Base-by-base conservation (phyloP, 169 alveolate species). In the Plasmodium gonderi region DNA sequence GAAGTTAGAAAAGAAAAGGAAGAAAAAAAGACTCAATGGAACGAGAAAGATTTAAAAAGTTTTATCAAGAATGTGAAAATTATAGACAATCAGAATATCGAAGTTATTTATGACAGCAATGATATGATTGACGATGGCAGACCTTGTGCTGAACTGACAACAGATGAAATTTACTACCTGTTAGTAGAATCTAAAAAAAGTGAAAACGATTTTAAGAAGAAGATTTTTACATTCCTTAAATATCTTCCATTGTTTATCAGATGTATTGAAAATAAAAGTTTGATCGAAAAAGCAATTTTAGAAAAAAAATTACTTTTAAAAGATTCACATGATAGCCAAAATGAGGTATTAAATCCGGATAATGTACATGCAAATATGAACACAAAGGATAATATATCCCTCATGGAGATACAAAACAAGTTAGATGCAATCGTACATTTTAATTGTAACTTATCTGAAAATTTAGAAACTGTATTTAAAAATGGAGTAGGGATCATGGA, bases 101-200 rank as follows among this genome's bases (percentile, higher is more conserved):
- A 83, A 72, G 92, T 83, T 17, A 76, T 83, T 3, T 83, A 83
- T 49, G 82, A 83, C 29, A 29, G 17, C 1, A 69, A 83, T 49
- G 81, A 83, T n/a, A 7, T 36, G 8, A 45, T 20, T 5, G 83
- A 83, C 26, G 92, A 83, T 36, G 42, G 44, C 42, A 83, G 92
- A 49, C 92, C 92, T 2, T 69, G 78, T 33, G 92, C 92, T 11
- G 65, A 83, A 33, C 65, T 83, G 42, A 69, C 92, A 54, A 72
- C 92, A 9, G 92, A 83, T 47, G 85, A 83, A 83, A 83, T 83
- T 69, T 83, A 83, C 42, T 83, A 83, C 65, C 65, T 83, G 44
- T 36, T 83, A 40, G 92, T 83, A 23, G 92, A 83, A 49, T 83
- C 92, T 8, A 83, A 83, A 72, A 83, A 83, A 72, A 83, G 92